These are phyloP conservation scores for Barnettozyma vustinii DNA, from an alignment of 805 yeast genomes.

Conservation along the genomic window DNA sequence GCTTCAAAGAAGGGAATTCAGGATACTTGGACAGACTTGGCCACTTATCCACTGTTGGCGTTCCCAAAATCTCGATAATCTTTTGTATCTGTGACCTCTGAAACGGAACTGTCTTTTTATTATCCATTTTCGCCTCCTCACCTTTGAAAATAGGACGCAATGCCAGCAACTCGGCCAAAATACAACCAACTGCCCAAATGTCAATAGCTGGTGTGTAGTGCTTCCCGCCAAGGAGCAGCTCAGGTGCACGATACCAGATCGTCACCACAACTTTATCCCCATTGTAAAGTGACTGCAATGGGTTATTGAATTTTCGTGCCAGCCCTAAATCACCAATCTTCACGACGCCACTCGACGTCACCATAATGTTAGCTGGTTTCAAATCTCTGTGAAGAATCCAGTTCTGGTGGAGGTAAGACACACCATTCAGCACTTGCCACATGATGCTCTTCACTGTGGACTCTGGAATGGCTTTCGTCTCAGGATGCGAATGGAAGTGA, in stretches of 20 bases:
- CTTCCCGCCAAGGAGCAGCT: conserved; percentile 80
- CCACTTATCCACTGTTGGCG: conserved; percentile 80
- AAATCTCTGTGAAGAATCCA: conserved; percentile 96
- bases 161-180: conserved; percentile 83
- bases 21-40: conserved; percentile 76
- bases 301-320: conserved; percentile 82
- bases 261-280: conserved; percentile 97
- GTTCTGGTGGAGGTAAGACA: conserved; percentile 85
- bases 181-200: conserved; percentile 95
- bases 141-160: conserved; percentile 94
- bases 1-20: conserved; percentile 63
- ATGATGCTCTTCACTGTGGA: conserved; percentile 74
- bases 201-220: conserved; percentile 93
- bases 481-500: conserved; percentile 91
- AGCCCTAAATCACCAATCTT: conserved; percentile 94
- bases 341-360: conserved; percentile 80
- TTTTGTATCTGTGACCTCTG: conserved; percentile 89
- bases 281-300: conserved; percentile 77
- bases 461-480: conserved; percentile 71
- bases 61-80: conserved; percentile 88
- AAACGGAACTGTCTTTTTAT: conserved; percentile 88
- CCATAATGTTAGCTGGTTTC: conserved; percentile 98
- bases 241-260: conserved; percentile 96
- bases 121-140: conserved; percentile 94
- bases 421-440: conserved; percentile 92